phyloP scores from a whole-genome alignment of 2,329 filamentous ascomycete genomes.

The Nemania sp. region DNA sequence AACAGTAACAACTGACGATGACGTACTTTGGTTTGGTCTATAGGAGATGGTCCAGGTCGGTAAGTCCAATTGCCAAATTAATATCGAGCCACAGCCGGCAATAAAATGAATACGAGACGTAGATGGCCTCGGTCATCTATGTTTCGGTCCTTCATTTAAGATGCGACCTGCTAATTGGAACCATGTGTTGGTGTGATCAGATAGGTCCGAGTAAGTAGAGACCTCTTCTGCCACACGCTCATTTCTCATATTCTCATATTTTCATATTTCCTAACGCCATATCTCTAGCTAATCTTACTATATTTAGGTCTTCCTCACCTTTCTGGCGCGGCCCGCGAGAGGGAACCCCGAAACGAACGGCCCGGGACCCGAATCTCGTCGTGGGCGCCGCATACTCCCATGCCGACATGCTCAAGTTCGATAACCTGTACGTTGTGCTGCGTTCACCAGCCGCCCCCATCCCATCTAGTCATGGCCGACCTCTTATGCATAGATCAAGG shows the following conservation, averaged over 20 bases:
- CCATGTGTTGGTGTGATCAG: slow-evolving; percentile 52
- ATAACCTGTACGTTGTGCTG: slow-evolving; percentile 72
- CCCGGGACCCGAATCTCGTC: slow-evolving; percentile 76
- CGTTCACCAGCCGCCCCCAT: not conserved
- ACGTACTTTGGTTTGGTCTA: slow-evolving; percentile 61
- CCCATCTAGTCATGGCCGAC: not conserved
- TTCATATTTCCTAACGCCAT: too few species aligned
- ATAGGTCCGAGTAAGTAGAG: slow-evolving; percentile 71
- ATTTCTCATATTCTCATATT: slow-evolving; percentile 27
- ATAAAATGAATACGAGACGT: slow-evolving; percentile 4
- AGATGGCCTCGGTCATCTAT: slow-evolving; percentile 25
- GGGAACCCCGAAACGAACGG: slow-evolving; percentile 63
- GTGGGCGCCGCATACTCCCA: slow-evolving; percentile 97
- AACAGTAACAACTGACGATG: slow-evolving; percentile 48
- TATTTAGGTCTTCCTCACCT: slow-evolving; percentile 80
- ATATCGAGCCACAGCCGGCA: slow-evolving; percentile 5
- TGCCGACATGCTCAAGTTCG: slow-evolving; percentile 91
- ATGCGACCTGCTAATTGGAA: slow-evolving; percentile 22
- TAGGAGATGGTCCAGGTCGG: slow-evolving; percentile 99
- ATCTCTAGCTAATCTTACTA: slow-evolving; percentile 38
- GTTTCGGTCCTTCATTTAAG: not conserved
- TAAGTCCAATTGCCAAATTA: slow-evolving; percentile 60
- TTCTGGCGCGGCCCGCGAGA: slow-evolving; percentile 81
- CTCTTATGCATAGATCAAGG: slow-evolving; percentile 55
- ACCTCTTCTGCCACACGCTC: not conserved